A percentile compares a stretch with the other conserved stretches of the same genome.
Conservation (phyloP, 805 yeast genomes). For the Grigorovia humatica region DNA sequence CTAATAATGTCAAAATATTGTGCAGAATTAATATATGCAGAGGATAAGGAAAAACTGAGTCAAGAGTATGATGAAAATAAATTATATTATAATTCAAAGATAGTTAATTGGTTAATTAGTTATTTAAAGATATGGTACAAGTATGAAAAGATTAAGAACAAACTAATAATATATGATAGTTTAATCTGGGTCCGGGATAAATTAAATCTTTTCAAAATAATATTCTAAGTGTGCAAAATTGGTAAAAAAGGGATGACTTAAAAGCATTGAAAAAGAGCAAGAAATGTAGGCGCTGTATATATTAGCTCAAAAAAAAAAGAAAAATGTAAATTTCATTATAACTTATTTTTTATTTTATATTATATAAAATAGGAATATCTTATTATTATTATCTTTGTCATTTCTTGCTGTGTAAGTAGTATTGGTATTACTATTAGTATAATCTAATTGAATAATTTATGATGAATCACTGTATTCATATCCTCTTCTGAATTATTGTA, state of each 20-base stretch:
- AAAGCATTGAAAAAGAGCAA: neutral
- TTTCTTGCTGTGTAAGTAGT: too few species aligned
- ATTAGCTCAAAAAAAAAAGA: too few species aligned
- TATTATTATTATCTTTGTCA: too few species aligned
- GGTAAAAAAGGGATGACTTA: neutral
- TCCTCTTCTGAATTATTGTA: too few species aligned
- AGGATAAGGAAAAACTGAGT: slow-evolving; percentile 37
- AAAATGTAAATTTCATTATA: too few species aligned
- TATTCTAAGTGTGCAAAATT: too few species aligned
- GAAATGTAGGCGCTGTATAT: neutral
- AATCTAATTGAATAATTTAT: too few species aligned
- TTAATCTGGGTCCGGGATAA: slow-evolving; percentile 20
- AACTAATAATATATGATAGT: slow-evolving; percentile 21
- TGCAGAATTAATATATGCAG: slow-evolving; percentile 68
- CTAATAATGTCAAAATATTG: slow-evolving; percentile 85
- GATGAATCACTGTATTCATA: too few species aligned
- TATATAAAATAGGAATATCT: too few species aligned
- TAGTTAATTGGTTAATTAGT: neutral
- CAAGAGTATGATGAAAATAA: slow-evolving; percentile 1
- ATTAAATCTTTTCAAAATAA: neutral
- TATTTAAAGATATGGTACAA: slow-evolving; percentile 19
- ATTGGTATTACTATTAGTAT: too few species aligned
- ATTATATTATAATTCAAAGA: slow-evolving; percentile 15
- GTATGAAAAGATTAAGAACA: slow-evolving; percentile 22
- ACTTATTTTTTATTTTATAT: too few species aligned